Evolutionary conservation across 768 basidiomycete genomes (phyloP), one percentile per base, ranked within the genome.

Genomic region (Auriculariales sp.): DNA sequence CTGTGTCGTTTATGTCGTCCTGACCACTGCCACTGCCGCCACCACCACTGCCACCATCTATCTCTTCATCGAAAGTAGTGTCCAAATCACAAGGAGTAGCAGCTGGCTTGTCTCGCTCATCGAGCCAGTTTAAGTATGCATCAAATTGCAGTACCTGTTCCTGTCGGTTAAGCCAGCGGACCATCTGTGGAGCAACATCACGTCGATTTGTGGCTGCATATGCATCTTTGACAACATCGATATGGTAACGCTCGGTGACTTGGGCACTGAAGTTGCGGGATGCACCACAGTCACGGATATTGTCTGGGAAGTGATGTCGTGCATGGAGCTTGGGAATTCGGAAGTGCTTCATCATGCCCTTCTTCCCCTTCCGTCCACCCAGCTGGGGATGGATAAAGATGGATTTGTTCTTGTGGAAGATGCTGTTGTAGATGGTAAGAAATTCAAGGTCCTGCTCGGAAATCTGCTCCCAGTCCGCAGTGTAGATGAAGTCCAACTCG

Each of bases 281-380:
- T 1, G 66, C 59, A 2, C 72, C 71, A 32, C 57, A 55, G 5
- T 48, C 36, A 25, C 54, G 39, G 54, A 72, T 71, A 5, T 49
- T 27, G 2, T 48, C 9, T 1, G 52, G 9, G 52, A 68, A 72
- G 51, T 73, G 72, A 2, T 25, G 32, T 1, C 62, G 53, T 15
- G 54, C 61, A 49, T 72, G 71, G 2, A 72, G 51, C 51, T 73
- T 73, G 0, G 69, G 69, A n/a, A 73, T 58, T 36, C 71, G 68
- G 56, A 70, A 71, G 31, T 55, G 51, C 10, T 22, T 11, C 19
- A 52, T 52, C 7, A 47, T 19, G 14, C 50, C 34, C 10, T 46
- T 62, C 5, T 12, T 60, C 46, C 32, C 49, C 25, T 29, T 7
- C 0, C 64, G 61, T n/a, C 66, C 59, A 1, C 62, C 63, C 35